Evolutionary conservation across 2,329 filamentous ascomycete species (phyloP).

Genomic region (Xylaria sp.): DNA sequence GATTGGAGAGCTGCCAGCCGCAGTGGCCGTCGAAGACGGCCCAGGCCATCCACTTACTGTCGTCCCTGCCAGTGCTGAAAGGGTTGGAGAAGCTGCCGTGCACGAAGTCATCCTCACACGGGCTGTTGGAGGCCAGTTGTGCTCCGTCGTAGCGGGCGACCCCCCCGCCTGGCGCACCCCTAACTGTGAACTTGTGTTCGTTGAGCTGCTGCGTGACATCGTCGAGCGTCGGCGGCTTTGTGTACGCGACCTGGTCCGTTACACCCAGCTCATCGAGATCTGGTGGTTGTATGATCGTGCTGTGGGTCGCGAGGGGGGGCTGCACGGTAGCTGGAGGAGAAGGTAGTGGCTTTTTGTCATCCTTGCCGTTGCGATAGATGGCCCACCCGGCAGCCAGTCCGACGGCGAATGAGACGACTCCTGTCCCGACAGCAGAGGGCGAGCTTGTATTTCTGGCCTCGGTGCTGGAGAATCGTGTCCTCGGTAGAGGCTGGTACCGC

Average conservation of each 20-base stretch:
- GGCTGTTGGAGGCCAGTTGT: conserved; percentile 50
- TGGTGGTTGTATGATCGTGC: conserved; percentile 34
- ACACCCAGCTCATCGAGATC: conserved; percentile 45
- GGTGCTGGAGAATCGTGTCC: conserved; percentile 42
- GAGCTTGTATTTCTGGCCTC: conserved; percentile 29
- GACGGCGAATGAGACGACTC: conserved; percentile 37
- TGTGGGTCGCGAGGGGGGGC: conserved; percentile 13
- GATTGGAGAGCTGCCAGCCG: conserved; percentile 51
- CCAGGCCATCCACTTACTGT: conserved; percentile 49
- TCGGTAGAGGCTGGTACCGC: conserved; percentile 24
- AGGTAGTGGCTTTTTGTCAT: conserved; percentile 24
- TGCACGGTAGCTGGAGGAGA: conserved; percentile 22
- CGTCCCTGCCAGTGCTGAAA: conserved; percentile 34
- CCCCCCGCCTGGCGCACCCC: conserved; percentile 33
- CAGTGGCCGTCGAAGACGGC: conserved; percentile 53
- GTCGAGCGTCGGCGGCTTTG: conserved; percentile 42
- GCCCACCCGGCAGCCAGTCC: conserved; percentile 38
- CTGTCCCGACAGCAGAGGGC: conserved; percentile 24
- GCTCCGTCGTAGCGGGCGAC: conserved; percentile 49
- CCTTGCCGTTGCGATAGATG: conserved; percentile 23
- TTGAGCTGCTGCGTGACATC: conserved; percentile 48
- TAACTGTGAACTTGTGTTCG: conserved; percentile 43
- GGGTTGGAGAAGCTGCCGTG: conserved; percentile 50
- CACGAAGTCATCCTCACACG: conserved; percentile 51
- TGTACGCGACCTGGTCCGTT: conserved; percentile 44